Evolutionary conservation across 2,329 filamentous ascomycete genomes (phyloP), one percentile per base, ranked within the genome.

Genomic region (Fusarium sp.): DNA sequence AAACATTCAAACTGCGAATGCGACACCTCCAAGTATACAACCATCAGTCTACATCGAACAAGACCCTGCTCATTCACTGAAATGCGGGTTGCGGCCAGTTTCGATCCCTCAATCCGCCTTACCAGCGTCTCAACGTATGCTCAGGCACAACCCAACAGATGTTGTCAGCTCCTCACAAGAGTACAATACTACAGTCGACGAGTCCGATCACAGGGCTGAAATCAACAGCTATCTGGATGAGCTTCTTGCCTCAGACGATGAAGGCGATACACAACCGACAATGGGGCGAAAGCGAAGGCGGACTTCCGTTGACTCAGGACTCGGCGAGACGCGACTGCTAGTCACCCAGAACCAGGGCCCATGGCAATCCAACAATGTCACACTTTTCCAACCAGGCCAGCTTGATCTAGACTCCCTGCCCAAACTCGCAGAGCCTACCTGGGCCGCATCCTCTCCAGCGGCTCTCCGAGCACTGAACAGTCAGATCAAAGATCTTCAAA

Each of bases 401-500:
- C 83, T 97, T 9, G 86, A 93, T 66, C 83, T 88, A 49, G 81
- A 79, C 1, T 86, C 81, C 0, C 83, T 97, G 8, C 89, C 89
- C 0, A 85, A 90, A 59, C 85, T 97, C n/a, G 81, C 73, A 11
- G 73, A 73, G 43, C 78, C 78, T 9, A 72, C 63, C 8, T 79
- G 77, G 76, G 76, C 77, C 30, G 60, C 64, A 15, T 78, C 77
- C 11, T 77, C 77, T 3, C 70, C 70, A 8, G 52, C 52, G 1
- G 78, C 78, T 15, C 69, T 76, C 16, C 69, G 69, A 9, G 69
- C 59, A 11, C 71, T 80, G 8, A 73, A 58, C 25, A 62, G 62
- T 46, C 91, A 94, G 70, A 85, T 97, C 46, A 85, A 84, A 57
- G 83, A 85, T 11, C 82, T 95, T 1, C 81, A 92, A 34, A 87